Evolutionary conservation across 139 green algal genomes (phyloP), one percentile per base, ranked within the genome.

Genomic region (Chlamydomonas incerta): DNA sequence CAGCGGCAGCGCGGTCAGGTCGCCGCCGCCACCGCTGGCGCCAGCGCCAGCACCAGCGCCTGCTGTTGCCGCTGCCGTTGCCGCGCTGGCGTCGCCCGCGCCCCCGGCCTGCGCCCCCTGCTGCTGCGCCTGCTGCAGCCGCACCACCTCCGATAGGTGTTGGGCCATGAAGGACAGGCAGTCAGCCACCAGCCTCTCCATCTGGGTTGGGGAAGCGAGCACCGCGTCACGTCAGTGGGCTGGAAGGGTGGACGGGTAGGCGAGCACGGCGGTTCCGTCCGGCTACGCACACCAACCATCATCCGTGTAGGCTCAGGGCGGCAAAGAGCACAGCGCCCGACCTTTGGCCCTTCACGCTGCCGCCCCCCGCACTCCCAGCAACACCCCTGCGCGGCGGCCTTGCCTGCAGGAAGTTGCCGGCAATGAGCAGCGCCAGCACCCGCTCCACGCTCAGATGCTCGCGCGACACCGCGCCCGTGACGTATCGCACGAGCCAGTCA

Each of bases 1-100:
- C 26, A 34, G 41, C 6, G 82, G 72, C 60, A 87, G 72, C 37
- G 71, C 71, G 14, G 81, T 87, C 57, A 87, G 55, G 70, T 87
- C 69, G 57, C 71, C 26, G 9, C 81, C 81, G 52, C 34, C 26
- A 6, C 35, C 50, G 21, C n/a, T n/a, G n/a, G n/a, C 52, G 6
- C 34, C 41, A 8, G 23, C 34, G 41, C 35, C 68, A 74, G 68
- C 31, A 33, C 57, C 17, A 8, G 57, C 17, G 57, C 57, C 52
- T 58, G 52, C 52, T 57, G 50, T 58, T 82, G 57, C 52, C 55
- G 55, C 14, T 81, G 33, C 24, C 58, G 55, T 33, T 70, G 10
- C 17, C 5, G 34, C 68, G 2, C 37, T 37, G 10, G 69, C 69
- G 35, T 21, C 69, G 21, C 17, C 60, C 6, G 41, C 6, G 41